Base-by-base conservation (phyloP, 345 rosid genomes). In the Syzygium grande region DNA sequence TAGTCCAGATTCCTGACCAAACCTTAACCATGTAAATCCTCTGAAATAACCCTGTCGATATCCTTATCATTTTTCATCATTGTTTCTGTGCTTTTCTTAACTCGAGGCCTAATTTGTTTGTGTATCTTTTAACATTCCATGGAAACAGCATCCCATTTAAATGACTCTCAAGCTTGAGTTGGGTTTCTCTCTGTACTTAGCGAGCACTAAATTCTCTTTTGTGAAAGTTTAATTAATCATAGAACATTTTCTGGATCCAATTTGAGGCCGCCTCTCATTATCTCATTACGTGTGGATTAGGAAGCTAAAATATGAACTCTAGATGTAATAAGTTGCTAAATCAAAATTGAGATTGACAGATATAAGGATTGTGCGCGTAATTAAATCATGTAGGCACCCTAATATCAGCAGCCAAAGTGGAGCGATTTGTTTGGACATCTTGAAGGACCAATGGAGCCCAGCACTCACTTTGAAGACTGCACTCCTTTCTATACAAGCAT, bases 401-500 rank as follows among this genome's bases (percentile, higher is more conserved):
- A 98, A 98, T 89, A 96, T 97, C 27, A 98, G 99, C 95, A 97
- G 99, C 87, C 99, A 98, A 90, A 98, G 98, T 86, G 99, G 99
- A 34, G 99, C 99, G 43, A 98, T 97, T 86, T 98, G 99, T 92
- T 93, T 98, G 90, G 99, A 98, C 94, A 91, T 98, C 90, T 91
- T 98, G 94, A 97, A 97, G 92, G 99, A 97, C 86, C 99, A 98
- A 61, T 98, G 99, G 99, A 98, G 99, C 92, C 99, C 99, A 9
- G 99, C 99, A 73, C 97, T 98, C 85, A 98, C 99, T 84, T 87
- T 98, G 87, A 98, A 98, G 94, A 98, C 99, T 9, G 99, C 99
- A 29, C 98, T 98, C 88, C 97, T 97, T 87, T 98, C 99, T 56
- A 86, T 98, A 87, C 99, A 98, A 92, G 99, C 99, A 53, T 91